These are phyloP conservation scores for Backusella parvicylindrica DNA, from an alignment of 192 early-diverging fungal genomes.

Conservation along the genomic window DNA sequence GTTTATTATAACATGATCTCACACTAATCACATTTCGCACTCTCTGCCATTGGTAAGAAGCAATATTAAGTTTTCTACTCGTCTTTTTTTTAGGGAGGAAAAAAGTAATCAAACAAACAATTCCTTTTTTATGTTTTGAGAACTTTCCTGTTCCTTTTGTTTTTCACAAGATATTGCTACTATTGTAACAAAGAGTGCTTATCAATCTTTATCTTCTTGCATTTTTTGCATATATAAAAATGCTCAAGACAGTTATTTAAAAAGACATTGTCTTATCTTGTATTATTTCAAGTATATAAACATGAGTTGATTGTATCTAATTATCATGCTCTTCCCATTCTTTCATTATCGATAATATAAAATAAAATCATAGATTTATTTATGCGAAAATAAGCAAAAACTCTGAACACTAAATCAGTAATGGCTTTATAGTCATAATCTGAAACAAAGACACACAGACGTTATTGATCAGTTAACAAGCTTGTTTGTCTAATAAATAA, in stretches of 20 bases:
- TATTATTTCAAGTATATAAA: no score
- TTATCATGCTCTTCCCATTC: no score
- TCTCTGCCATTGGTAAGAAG: background rate
- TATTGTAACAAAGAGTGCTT: background rate
- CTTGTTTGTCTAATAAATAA: background rate
- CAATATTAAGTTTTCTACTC: no score
- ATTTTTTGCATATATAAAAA: no score
- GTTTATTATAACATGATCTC: background rate
- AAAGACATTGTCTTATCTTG: no score
- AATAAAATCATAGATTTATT: background rate
- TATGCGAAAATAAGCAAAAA: background rate
- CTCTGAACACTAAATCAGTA: background rate
- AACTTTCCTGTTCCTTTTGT: background rate
- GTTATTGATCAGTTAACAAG: background rate
- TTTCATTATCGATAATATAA: no score
- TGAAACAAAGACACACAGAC: background rate
- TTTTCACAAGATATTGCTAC: background rate
- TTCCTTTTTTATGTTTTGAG: background rate
- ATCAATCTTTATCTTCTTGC: background rate
- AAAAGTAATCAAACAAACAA: background rate
- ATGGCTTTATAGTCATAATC: background rate
- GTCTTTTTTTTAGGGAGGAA: background rate
- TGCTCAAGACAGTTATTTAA: no score
- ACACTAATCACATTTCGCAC: background rate
- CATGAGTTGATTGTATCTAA: background rate